phyloP scores from a whole-genome alignment of 139 green algal genomes.

The Chlorella sp. region DNA sequence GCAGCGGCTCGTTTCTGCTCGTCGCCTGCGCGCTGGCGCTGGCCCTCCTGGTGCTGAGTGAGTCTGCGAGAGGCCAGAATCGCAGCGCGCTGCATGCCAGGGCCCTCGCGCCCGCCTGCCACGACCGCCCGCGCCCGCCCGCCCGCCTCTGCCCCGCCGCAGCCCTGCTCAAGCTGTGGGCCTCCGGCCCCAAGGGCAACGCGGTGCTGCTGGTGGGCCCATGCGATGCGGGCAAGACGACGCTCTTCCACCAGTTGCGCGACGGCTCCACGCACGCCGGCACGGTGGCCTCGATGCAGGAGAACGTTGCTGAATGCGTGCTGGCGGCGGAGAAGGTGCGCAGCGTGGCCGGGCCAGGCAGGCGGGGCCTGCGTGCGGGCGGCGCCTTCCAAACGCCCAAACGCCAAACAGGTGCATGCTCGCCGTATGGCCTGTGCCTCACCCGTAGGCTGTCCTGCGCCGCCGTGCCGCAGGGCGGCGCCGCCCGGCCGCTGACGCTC shows the following conservation, averaged over 20 bases:
- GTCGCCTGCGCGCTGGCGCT: too few species aligned
- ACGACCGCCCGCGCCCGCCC: background rate
- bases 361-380: too few species aligned
- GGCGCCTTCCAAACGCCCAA: too few species aligned
- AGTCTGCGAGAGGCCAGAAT: too few species aligned
- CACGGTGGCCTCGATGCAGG: constrained; percentile 78
- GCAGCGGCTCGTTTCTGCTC: too few species aligned
- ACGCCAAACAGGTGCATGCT: too few species aligned
- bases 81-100: too few species aligned
- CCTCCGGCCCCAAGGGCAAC: constrained; percentile 15
- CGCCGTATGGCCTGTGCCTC: too few species aligned
- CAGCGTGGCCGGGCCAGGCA: too few species aligned
- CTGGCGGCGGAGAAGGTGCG: constrained; percentile 33
- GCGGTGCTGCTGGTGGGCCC: constrained; percentile 69
- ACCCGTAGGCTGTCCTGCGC: too few species aligned
- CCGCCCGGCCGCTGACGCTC: background rate
- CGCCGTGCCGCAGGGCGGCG: background rate
- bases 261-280: constrained; percentile 55
- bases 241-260: constrained; percentile 73
- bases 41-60: too few species aligned
- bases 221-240: constrained; percentile 75
- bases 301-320: constrained; percentile 44
- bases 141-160: background rate
- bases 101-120: background rate
- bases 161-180: constrained; percentile 19